Evolutionary conservation across 441 rosid species (phyloP).

Genomic region (Populus hybrid): DNA sequence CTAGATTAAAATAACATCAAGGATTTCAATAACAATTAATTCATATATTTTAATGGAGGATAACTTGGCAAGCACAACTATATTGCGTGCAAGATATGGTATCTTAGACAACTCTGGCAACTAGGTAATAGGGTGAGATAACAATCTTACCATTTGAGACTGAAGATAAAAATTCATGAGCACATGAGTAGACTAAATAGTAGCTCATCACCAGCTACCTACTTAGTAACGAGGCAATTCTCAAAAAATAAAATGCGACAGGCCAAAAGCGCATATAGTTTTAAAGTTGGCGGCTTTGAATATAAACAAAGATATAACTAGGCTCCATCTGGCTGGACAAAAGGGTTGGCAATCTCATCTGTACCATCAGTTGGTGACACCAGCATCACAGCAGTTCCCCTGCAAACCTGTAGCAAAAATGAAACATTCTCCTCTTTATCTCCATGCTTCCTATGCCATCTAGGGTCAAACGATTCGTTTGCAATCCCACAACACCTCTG

Average conservation of each 20-base stretch:
- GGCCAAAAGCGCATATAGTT: not conserved
- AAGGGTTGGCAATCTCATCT: constrained; percentile 95
- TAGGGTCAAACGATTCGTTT: not conserved
- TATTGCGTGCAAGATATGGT: too few species aligned
- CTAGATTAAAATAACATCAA: too few species aligned
- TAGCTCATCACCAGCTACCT: constrained; percentile 3
- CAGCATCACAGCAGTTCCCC: constrained; percentile 94
- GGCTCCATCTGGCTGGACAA: constrained; percentile 78
- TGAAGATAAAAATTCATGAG: not conserved
- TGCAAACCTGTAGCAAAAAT: constrained; percentile 54
- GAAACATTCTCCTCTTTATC: not conserved
- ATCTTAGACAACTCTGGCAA: not conserved
- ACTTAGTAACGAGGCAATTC: not conserved
- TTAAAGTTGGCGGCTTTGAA: constrained; percentile 11
- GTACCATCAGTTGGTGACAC: constrained; percentile 98
- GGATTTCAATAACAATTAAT: too few species aligned
- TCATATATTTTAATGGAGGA: too few species aligned
- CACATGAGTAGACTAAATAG: not conserved
- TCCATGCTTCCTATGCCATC: not conserved
- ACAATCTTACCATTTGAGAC: constrained; percentile 7
- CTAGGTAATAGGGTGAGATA: not conserved
- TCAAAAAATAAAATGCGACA: not conserved
- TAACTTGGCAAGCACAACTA: too few species aligned
- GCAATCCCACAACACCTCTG: not conserved
- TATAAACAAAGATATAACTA: constrained; percentile 25